Conservation (phyloP, 768 basidiomycete species). For the Trametes gibbosa region DNA sequence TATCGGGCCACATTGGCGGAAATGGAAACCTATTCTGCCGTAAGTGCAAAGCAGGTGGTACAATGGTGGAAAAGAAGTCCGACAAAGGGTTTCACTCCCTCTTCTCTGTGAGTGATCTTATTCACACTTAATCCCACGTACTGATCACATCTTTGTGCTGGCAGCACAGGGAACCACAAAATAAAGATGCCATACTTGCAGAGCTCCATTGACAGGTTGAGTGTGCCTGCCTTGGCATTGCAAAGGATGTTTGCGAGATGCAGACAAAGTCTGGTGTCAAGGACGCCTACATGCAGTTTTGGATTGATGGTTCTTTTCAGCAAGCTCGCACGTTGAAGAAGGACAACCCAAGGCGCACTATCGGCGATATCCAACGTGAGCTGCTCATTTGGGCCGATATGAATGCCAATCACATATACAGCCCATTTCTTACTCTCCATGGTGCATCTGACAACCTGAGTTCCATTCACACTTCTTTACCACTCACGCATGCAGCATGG, state of each 20-base stretch:
- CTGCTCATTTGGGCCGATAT: conserved; percentile 21
- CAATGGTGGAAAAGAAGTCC: not conserved
- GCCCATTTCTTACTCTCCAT: not conserved
- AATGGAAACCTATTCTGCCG: conserved; percentile 41
- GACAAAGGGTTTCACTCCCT: conserved; percentile 1
- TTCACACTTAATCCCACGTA: not conserved
- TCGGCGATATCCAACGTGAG: conserved; percentile 18
- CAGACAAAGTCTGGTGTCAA: conserved; percentile 39
- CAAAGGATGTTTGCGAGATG: conserved; percentile 23
- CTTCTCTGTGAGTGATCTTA: not conserved
- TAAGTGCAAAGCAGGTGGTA: conserved; percentile 15
- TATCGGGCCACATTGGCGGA: conserved; percentile 35
- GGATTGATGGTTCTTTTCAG: conserved; percentile 23
- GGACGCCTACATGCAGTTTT: conserved; percentile 37
- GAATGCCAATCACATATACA: not conserved
- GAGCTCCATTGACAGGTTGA: conserved; percentile 26
- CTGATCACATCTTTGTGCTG: not conserved
- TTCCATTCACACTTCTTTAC: not conserved
- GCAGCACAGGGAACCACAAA: too few species aligned
- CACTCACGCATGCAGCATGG: conserved; percentile 30
- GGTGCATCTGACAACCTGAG: conserved; percentile 34
- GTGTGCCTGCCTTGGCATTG: conserved; percentile 33
- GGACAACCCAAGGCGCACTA: not conserved
- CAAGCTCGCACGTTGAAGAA: not conserved
- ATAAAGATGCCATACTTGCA: not conserved